Evolutionary conservation across 2,329 filamentous ascomycete species (phyloP).

Genomic region (Chrysoporthe puriensis): DNA sequence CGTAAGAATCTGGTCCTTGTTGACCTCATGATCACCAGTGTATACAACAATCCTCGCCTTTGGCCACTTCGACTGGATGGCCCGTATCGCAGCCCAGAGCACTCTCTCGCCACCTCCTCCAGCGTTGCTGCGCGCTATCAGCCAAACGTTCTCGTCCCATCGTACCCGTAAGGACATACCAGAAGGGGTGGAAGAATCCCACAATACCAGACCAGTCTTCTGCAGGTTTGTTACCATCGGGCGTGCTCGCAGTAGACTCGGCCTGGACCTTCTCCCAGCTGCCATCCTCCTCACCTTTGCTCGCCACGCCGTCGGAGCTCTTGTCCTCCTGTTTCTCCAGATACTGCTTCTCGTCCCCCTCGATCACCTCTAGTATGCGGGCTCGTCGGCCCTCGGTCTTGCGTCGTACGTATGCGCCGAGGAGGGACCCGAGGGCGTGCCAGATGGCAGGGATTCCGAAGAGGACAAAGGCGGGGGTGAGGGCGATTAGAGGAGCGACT

Average conservation of each 20-base stretch:
- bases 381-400: slow-evolving; percentile 66
- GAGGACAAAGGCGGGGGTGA: slow-evolving; percentile 39
- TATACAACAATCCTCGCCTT: slow-evolving; percentile 90
- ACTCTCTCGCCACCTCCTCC: slow-evolving; percentile 95
- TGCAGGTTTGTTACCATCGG: slow-evolving; percentile 46
- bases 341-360: slow-evolving; percentile 46
- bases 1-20: slow-evolving; percentile 76
- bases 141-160: not conserved
- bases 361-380: slow-evolving; percentile 58
- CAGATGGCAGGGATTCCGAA: slow-evolving; percentile 44
- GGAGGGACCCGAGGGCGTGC: slow-evolving; percentile 43
- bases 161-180: slow-evolving; percentile 56
- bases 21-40: slow-evolving; percentile 89
- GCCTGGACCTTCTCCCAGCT: slow-evolving; percentile 73
- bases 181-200: slow-evolving; percentile 98
- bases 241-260: slow-evolving; percentile 41
- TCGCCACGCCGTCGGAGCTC: slow-evolving; percentile 33
- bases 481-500: slow-evolving; percentile 36
- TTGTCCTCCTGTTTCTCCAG: slow-evolving; percentile 36
- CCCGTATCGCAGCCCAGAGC: slow-evolving; percentile 91
- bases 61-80: slow-evolving; percentile 87
- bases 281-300: slow-evolving; percentile 52
- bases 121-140: slow-evolving; percentile 69
- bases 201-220: slow-evolving; percentile 81
- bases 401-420: slow-evolving; percentile 66